Evolutionary conservation across 2,329 filamentous ascomycete species (phyloP).

Genomic region (Colletotrichum sp.): DNA sequence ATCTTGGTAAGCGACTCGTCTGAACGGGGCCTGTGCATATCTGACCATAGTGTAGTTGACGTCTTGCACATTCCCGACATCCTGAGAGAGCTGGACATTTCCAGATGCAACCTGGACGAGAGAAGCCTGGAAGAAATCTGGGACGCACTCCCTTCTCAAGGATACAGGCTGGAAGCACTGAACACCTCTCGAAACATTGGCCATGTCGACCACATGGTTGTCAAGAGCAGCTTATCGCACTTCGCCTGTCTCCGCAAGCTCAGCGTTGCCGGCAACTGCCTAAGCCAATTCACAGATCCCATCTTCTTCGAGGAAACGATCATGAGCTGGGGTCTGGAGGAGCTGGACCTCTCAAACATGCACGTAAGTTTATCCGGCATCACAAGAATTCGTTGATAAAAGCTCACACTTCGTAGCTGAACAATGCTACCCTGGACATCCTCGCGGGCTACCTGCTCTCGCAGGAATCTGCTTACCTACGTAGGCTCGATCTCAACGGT

Average conservation of each 20-base stretch:
- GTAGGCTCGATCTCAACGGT: constrained; percentile 53
- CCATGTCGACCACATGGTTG: constrained; percentile 51
- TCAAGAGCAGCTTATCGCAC: constrained; percentile 48
- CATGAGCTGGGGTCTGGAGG: constrained; percentile 52
- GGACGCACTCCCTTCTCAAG: constrained; percentile 50
- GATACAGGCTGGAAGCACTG: constrained; percentile 49
- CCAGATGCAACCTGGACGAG: constrained; percentile 57
- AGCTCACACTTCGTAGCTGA: constrained; percentile 41
- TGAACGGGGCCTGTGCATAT: neutral
- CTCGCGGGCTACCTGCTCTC: constrained; percentile 52
- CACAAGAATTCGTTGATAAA: neutral
- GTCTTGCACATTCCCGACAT: constrained; percentile 29
- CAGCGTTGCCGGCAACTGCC: constrained; percentile 56
- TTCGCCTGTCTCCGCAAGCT: constrained; percentile 51
- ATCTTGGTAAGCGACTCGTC: constrained; percentile 45
- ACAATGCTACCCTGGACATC: constrained; percentile 51
- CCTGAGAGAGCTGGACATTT: constrained; percentile 55
- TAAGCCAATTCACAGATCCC: constrained; percentile 47
- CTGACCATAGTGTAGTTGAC: constrained; percentile 26
- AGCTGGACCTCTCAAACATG: constrained; percentile 60
- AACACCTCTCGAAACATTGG: constrained; percentile 60
- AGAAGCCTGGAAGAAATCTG: constrained; percentile 52
- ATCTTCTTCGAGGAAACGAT: constrained; percentile 52
- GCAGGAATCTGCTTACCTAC: constrained; percentile 44
- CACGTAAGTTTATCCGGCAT: constrained; percentile 41